Evolutionary conservation across 495 filamentous ascomycete species (phyloP).

Genomic region (Neurospora tetraspora): DNA sequence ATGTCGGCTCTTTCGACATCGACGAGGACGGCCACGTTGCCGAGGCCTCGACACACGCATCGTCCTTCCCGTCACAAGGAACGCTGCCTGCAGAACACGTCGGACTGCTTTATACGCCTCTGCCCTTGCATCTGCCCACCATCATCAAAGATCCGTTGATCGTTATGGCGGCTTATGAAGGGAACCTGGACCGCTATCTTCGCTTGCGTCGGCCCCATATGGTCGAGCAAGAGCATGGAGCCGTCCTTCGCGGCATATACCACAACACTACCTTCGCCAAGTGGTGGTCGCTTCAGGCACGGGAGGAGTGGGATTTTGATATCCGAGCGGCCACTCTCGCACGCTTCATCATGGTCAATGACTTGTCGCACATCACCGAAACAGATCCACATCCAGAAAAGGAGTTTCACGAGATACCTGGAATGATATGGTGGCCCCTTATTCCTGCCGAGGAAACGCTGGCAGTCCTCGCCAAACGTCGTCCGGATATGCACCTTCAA

Average conservation of each 20-base stretch:
- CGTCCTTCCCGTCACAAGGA: neutral
- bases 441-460: neutral
- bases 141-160: conserved; percentile 10
- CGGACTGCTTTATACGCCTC: conserved; percentile 1
- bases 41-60: neutral
- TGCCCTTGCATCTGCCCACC: conserved; percentile 8
- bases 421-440: neutral
- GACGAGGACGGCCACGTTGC: conserved; percentile 6
- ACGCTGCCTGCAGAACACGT: neutral
- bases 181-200: conserved; percentile 12
- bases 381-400: neutral
- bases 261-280: conserved; percentile 8
- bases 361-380: neutral
- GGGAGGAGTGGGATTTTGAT: neutral
- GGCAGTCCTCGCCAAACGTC: neutral
- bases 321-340: neutral
- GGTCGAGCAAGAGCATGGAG: neutral
- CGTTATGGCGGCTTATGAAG: conserved; percentile 10
- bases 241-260: conserved; percentile 7
- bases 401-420: neutral
- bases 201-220: conserved; percentile 6
- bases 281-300: neutral
- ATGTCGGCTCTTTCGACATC: too few relatives aligned
- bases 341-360: neutral
- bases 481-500: neutral